Base-by-base conservation (phyloP, 495 filamentous ascomycete genomes). In the Cenococcum geophilum region DNA sequence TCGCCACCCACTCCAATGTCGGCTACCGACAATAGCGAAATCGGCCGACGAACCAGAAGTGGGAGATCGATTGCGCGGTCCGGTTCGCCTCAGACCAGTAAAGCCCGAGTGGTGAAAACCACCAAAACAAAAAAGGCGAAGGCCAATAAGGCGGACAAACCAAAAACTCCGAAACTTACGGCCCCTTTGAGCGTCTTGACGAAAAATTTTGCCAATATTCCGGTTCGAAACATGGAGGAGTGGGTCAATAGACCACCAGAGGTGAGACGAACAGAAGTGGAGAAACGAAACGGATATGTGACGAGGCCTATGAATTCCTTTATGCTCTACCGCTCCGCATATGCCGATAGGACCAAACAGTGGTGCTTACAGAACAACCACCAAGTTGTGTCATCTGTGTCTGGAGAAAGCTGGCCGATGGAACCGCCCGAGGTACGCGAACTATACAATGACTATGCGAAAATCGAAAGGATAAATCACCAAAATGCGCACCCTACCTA, bases 301-400 rank as follows among this genome's bases (percentile, higher is more conserved):
- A 89, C 92, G 63, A 79, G 93, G 36, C 93, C 93, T 0, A 97
- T 97, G 88, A 98, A 98, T 70, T 92, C 91, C 1, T 98, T 97
- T 79, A 97, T 98, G 89, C 80, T 98, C 25, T 98, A 98, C 72
- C 87, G 95, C 9, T 96, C 92, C 52, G 90, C 92, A 5, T 97
- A 88, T 68, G 87, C 92, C 23, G 89, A 92, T 43, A 81, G 91
- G 5, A 87, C 87, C 58, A 97, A 97, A 73, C 74, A 81, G 43
- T 90, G 85, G 82, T 88, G 89, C 62, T 76, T 82, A 9, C 87
- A 95, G 68, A 92, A 91, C 74, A 97, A 97, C 75, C 92, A 97
- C 69, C 93, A 98, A 70, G 79, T 95, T 20, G 89, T 98, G 58
- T 97, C 93, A 1, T 83, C 82, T 21, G 82, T 91, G 21, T 87